phyloP scores from a whole-genome alignment of 768 basidiomycete species.

The Leccinum variicolor region DNA sequence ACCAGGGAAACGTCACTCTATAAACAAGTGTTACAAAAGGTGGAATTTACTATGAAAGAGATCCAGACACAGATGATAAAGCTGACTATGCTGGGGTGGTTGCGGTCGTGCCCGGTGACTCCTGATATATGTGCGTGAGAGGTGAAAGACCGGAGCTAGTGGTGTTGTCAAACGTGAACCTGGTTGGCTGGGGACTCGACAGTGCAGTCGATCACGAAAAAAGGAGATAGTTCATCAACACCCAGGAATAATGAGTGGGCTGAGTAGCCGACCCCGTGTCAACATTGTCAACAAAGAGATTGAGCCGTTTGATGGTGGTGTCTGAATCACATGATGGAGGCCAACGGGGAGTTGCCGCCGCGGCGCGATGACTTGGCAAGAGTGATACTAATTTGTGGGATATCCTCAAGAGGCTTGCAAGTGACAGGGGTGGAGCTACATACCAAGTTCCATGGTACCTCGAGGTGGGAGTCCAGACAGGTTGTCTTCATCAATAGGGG shows the following conservation, averaged over 20 bases:
- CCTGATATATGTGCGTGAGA: conserved; percentile 25
- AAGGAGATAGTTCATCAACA: conserved; percentile 22
- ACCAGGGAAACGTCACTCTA: no score
- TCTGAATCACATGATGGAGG: conserved; percentile 26
- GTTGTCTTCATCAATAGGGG: conserved; percentile 1
- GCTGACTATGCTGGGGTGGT: no score
- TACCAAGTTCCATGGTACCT: conserved; percentile 24
- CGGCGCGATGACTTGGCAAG: conserved; percentile 28
- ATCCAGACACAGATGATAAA: no score
- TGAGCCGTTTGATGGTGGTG: conserved; percentile 21
- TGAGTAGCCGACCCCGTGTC: conserved; percentile 27
- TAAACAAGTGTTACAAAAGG: no score
- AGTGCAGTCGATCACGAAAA: conserved; percentile 13
- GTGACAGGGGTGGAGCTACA: conserved; percentile 25
- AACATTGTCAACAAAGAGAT: conserved; percentile 29
- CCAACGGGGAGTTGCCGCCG: conserved; percentile 27
- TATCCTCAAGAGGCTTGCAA: conserved; percentile 30
- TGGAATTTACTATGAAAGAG: no score
- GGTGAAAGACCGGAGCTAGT: conserved; percentile 24
- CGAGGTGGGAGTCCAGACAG: conserved; percentile 9
- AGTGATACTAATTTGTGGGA: conserved; percentile 31
- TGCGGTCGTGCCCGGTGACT: conserved; percentile 24
- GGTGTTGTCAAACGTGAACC: conserved; percentile 23
- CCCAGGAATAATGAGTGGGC: conserved; percentile 12
- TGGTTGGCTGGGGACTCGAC: conserved; percentile 24